phyloP scores from a whole-genome alignment of 345 rosid genomes.

The Melastoma malabathricum region DNA sequence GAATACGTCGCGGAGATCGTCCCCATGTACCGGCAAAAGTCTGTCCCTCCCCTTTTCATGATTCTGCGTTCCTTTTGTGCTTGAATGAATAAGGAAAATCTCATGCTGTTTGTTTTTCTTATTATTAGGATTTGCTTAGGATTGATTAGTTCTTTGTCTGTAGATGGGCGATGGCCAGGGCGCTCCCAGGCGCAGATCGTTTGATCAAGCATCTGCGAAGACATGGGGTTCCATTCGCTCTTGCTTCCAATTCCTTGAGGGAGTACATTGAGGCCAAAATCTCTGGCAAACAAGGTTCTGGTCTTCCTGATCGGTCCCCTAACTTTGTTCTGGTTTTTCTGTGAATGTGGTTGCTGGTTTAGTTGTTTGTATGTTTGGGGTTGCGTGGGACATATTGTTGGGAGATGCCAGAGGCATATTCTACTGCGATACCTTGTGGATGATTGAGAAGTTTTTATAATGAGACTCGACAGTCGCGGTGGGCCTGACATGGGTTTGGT shows the following conservation, averaged over 20 bases:
- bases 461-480: too few relatives aligned
- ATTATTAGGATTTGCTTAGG: neutral
- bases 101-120: neutral
- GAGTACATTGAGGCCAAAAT: slow-evolving; percentile 28
- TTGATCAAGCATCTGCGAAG: slow-evolving; percentile 24
- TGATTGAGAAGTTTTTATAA: too few relatives aligned
- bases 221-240: slow-evolving; percentile 24
- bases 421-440: too few relatives aligned
- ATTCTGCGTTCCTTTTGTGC: neutral
- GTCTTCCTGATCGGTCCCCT: neutral
- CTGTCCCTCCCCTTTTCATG: slow-evolving; percentile 1
- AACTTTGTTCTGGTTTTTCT: neutral
- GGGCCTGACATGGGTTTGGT: too few relatives aligned
- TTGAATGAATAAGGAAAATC: neutral
- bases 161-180: slow-evolving; percentile 25
- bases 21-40: slow-evolving; percentile 27
- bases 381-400: too few relatives aligned
- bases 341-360: too few relatives aligned
- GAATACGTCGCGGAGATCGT: slow-evolving; percentile 21
- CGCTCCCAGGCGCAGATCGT: slow-evolving; percentile 31
- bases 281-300: slow-evolving; percentile 17
- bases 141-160: neutral
- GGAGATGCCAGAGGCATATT: too few relatives aligned
- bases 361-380: too few relatives aligned
- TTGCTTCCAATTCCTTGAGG: slow-evolving; percentile 30